Percentiles rank a stretch among this genome's conserved stretches.
These are phyloP conservation scores for Geotrichum citri-aurantii DNA, from an alignment of 1,139 yeast genomes.

Conservation along the genomic window DNA sequence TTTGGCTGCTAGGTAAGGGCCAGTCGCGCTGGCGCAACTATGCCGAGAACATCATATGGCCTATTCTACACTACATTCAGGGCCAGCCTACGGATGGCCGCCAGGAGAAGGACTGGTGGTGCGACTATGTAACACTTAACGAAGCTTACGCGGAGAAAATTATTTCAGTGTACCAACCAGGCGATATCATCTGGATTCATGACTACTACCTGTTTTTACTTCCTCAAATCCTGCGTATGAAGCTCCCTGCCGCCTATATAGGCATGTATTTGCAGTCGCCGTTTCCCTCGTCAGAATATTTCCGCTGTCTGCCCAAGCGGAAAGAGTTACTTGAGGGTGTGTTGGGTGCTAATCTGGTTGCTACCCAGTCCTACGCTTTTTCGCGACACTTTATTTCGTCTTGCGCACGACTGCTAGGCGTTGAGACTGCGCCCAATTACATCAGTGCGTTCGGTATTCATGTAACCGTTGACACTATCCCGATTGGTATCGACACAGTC, in stretches of 20 bases:
- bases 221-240: constrained; percentile 83
- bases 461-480: constrained; percentile 66
- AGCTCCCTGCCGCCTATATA: constrained; percentile 70
- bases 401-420: constrained; percentile 41
- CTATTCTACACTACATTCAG: constrained; percentile 87
- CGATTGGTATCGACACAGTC: constrained; percentile 78
- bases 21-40: constrained; percentile 74
- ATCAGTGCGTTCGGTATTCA: constrained; percentile 73
- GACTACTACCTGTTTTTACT: constrained; percentile 81
- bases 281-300: constrained; percentile 94
- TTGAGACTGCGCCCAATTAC: constrained; percentile 44
- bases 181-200: constrained; percentile 93
- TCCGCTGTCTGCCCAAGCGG: constrained; percentile 80
- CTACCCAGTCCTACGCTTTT: constrained; percentile 81
- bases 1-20: constrained; percentile 70
- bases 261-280: constrained; percentile 63
- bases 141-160: constrained; percentile 84
- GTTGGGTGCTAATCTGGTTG: constrained; percentile 81
- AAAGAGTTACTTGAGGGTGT: constrained; percentile 79
- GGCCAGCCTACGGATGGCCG: constrained; percentile 62
- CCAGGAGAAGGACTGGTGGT: constrained; percentile 78
- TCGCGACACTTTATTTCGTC: constrained; percentile 89
- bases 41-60: constrained; percentile 92
- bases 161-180: constrained; percentile 67
- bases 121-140: constrained; percentile 82